phyloP scores from a whole-genome alignment of 108 stramenopile genomes.

The Skeletonema marinoi region DNA sequence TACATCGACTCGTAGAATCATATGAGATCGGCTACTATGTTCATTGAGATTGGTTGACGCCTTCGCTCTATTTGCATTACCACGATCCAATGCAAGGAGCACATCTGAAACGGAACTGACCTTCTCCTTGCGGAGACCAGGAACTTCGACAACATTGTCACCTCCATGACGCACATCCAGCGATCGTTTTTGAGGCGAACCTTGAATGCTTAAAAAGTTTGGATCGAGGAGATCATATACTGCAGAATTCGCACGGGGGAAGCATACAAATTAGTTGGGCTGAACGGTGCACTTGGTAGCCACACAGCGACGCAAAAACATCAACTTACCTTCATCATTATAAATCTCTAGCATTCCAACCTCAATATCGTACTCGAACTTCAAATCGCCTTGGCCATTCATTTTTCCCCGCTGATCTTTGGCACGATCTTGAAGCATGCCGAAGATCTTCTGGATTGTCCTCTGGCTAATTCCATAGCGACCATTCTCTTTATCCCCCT shows the following conservation, averaged over 20 bases:
- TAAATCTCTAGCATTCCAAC: slow-evolving; percentile 89
- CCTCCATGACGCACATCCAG: slow-evolving; percentile 74
- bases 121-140: slow-evolving; percentile 89
- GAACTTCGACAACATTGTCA: slow-evolving; percentile 91
- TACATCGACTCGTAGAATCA: slow-evolving; percentile 93
- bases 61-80: slow-evolving; percentile 90
- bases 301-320: slow-evolving; percentile 1
- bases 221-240: slow-evolving; percentile 81
- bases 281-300: neutral
- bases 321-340: slow-evolving; percentile 73
- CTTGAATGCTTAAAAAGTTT: slow-evolving; percentile 21
- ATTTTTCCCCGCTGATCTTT: slow-evolving; percentile 58
- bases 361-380: slow-evolving; percentile 61
- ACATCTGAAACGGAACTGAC: slow-evolving; percentile 84
- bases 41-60: slow-evolving; percentile 98
- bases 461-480: slow-evolving; percentile 88
- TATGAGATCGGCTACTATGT: slow-evolving; percentile 93
- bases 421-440: slow-evolving; percentile 70
- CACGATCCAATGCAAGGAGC: slow-evolving; percentile 77
- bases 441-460: slow-evolving; percentile 89
- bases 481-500: slow-evolving; percentile 65
- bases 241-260: neutral
- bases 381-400: slow-evolving; percentile 24
- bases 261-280: neutral
- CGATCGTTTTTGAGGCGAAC: slow-evolving; percentile 59